phyloP scores from a whole-genome alignment of 768 basidiomycete species.

The Termitomyces sp. region DNA sequence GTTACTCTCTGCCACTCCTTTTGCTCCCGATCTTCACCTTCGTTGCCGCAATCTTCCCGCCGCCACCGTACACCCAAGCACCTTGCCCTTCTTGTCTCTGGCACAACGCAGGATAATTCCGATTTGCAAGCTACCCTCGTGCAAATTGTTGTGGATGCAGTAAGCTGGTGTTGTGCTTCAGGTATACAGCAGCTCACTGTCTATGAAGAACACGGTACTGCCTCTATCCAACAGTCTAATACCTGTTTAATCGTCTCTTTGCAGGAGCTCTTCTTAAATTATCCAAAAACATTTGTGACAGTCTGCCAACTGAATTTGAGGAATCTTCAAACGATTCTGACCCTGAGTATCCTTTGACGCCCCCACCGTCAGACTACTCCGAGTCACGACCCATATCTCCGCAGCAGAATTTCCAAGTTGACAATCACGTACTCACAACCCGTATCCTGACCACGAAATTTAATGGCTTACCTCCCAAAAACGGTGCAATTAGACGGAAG shows the following conservation, averaged over 20 bases:
- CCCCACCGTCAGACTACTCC: slow-evolving; percentile 72
- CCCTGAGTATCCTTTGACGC: slow-evolving; percentile 68
- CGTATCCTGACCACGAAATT: slow-evolving; percentile 4
- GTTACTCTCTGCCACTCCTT: slow-evolving; percentile 37
- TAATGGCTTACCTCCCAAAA: neutral
- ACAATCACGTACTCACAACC: slow-evolving; percentile 20
- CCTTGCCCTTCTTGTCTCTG: slow-evolving; percentile 57
- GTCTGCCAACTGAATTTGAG: slow-evolving; percentile 14
- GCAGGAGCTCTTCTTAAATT: slow-evolving; percentile 40
- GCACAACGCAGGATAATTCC: slow-evolving; percentile 30
- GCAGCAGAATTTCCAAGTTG: slow-evolving; percentile 19
- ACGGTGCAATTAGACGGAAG: neutral
- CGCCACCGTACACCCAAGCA: slow-evolving; percentile 63
- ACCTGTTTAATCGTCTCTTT: neutral
- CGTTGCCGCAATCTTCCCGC: slow-evolving; percentile 44
- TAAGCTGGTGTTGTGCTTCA: slow-evolving; percentile 57
- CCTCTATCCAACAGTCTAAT: slow-evolving; percentile 15
- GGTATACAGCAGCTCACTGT: slow-evolving; percentile 66
- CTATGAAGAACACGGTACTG: slow-evolving; percentile 67
- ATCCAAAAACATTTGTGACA: slow-evolving; percentile 36
- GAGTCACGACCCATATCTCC: slow-evolving; percentile 64
- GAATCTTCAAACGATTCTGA: slow-evolving; percentile 38
- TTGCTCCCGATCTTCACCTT: slow-evolving; percentile 32
- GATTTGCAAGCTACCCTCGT: slow-evolving; percentile 40
- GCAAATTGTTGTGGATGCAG: slow-evolving; percentile 49